Evolutionary conservation across 108 stramenopile species (phyloP), one percentile per base, ranked within the genome.

Genomic region (Parietichytrium sp.): DNA sequence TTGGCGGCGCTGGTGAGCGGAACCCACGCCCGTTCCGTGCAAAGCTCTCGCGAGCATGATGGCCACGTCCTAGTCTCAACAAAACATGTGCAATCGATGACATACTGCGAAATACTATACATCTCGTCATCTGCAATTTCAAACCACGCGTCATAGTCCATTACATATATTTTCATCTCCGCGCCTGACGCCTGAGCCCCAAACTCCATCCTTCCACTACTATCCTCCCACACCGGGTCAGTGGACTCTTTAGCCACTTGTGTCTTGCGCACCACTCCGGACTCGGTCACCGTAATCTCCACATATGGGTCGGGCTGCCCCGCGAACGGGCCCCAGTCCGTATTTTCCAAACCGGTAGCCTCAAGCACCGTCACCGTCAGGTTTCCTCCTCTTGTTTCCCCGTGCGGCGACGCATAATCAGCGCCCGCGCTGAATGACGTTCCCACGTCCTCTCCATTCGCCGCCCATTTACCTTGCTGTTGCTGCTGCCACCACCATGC

Each of bases 271-370:
- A 72, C 61, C n/a, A n/a, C n/a, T n/a, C n/a, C n/a, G 0, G 33
- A 16, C 1, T 72, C 20, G 15, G 38, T 42, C 15, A 72, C 25
- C n/a, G 61, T 72, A 25, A 72, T 27, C 20, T 72, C 38, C 29
- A 72, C 61, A 27, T 33, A 72, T 2, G 61, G 61, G 3, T 72
- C 61, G 20, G 20, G 36, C 16, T 45, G 4, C n/a, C 61, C 61
- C 6, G 61, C 61, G 45, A 72, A 72, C n/a, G 61, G 61, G 4
- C 61, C 61, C 61, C 61, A 72, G 42, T 72, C 61, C 42, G 18
- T 25, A 25, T 72, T 42, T 18, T 33, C 15, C 20, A 72, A 23
- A 72, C 61, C 61, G 6, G 61, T 72, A 20, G 61, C 61, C 7
- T 16, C 61, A 15, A 72, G n/a, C 15, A 72, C 45, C 0, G 61